A percentile compares a stretch with the other conserved stretches of the same genome.
Conservation (phyloP, 1,284 basidiomycete species). For the Neonothopanus nambi region DNA sequence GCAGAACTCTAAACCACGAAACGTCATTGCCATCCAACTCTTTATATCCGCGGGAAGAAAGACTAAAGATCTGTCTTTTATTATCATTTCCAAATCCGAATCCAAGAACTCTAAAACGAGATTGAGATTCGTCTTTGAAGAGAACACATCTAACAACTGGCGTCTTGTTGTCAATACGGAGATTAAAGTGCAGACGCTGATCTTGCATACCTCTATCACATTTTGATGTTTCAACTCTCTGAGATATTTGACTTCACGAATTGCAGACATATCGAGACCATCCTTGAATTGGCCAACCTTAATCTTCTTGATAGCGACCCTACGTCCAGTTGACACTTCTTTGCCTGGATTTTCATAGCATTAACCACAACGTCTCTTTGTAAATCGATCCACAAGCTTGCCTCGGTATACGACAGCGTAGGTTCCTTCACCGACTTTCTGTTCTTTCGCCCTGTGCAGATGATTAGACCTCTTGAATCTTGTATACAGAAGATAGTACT, state of each 20-base stretch:
- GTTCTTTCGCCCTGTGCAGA: conserved; percentile 71
- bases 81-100: conserved; percentile 96
- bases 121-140: conserved; percentile 94
- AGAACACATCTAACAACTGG: conserved; percentile 96
- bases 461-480: neutral
- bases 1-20: conserved; percentile 95
- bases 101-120: conserved; percentile 97
- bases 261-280: conserved; percentile 97
- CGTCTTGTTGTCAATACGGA: neutral
- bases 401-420: conserved; percentile 98
- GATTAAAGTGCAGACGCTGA: neutral
- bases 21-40: conserved; percentile 98
- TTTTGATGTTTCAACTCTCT: conserved; percentile 94
- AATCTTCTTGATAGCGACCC: conserved; percentile 98
- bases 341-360: conserved; percentile 44
- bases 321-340: conserved; percentile 68
- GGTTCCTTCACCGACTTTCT: conserved; percentile 93
- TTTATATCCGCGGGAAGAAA: conserved; percentile 97
- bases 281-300: conserved; percentile 97
- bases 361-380: neutral
- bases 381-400: conserved; percentile 29
- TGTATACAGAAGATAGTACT: conserved; percentile 10
- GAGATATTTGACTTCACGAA: conserved; percentile 97
- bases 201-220: conserved; percentile 76
- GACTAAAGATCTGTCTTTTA: conserved; percentile 89